Evolutionary conservation across 2,329 filamentous ascomycete genomes (phyloP), one percentile per base, ranked within the genome.

Genomic region (Coniochaeta pulveracea): DNA sequence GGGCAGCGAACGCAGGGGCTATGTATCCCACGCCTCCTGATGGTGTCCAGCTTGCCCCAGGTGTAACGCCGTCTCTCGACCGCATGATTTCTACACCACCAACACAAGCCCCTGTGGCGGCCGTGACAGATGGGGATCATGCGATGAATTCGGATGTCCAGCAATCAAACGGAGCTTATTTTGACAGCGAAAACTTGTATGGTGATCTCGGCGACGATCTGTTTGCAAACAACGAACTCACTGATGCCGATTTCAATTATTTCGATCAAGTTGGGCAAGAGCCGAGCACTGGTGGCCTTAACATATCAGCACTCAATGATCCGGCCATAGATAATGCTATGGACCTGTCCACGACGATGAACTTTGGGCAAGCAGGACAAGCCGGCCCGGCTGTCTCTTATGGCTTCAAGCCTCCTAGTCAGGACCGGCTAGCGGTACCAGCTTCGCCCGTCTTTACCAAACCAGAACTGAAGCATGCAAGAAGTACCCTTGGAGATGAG

Each of bases 201-300:
- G 77, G 69, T 14, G 79, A 83, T 35, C 64, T 82, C 43, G 76
- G 76, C 10, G 72, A 69, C 7, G 78, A 84, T 42, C 71, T 80
- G 43, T 85, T 84, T 54, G 76, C 69, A n/a, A 72, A 76, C n/a
- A 69, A 74, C 40, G 72, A 76, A 42, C 66, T 89, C n/a, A 86
- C 80, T 1, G 84, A 91, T 44, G 82, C 76, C 5, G 84, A 91
- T 48, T 89, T 89, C 50, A 84, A 72, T 49, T 89, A 88, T 52
- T 89, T 89, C 44, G 82, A 89, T 45, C 28, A 31, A n/a, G n/a
- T n/a, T n/a, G n/a, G n/a, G n/a, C 76, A 80, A 39, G 57, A 68
- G 17, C 63, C 68, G 3, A 60, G 51, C 3, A 56, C 53, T 9
- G 52, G 56, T 16, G 59, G 59, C 26, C 37, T 65, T 25, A 56